These are phyloP conservation scores for Trichoderma citrinoviride DNA, from an alignment of 2,329 filamentous ascomycete species.

Conservation along the genomic window DNA sequence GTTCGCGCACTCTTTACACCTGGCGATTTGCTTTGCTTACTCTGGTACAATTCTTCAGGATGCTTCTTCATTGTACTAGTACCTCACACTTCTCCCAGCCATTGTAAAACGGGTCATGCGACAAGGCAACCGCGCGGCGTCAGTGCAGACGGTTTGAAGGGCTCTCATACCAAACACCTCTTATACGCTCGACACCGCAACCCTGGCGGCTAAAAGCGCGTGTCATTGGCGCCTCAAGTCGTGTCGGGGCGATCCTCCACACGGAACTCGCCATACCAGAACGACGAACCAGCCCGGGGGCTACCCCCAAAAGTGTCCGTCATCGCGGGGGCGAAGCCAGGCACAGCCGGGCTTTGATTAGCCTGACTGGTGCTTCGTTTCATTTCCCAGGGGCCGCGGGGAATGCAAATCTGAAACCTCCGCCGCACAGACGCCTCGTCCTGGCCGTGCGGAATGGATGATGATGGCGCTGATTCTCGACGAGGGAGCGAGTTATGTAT, in stretches of 20 bases:
- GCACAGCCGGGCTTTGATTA: not conserved
- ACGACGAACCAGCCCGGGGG: not conserved
- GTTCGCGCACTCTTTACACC: not conserved
- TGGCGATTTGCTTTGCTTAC: not conserved
- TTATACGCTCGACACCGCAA: not conserved
- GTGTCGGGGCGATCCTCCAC: not conserved
- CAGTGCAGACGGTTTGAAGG: not conserved
- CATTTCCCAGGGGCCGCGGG: conserved; percentile 10
- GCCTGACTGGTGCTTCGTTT: not conserved
- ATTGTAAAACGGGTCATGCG: not conserved
- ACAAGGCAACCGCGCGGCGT: not conserved
- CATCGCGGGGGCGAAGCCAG: conserved; percentile 17
- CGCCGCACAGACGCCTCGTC: conserved; percentile 3
- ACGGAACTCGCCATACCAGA: not conserved
- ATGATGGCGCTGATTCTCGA: not conserved
- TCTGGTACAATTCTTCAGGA: not conserved
- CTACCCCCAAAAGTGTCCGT: conserved; percentile 10
- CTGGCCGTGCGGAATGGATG: conserved; percentile 13
- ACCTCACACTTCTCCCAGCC: no score
- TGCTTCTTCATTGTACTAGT: no score
- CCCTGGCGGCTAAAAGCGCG: not conserved
- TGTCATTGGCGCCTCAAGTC: conserved; percentile 7
- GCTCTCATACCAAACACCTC: not conserved
- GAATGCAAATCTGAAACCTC: conserved; percentile 18
- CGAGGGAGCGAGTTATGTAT: no score